These are phyloP conservation scores for Mycena kentingensis DNA, from an alignment of 768 basidiomycete genomes.

Conservation along the genomic window DNA sequence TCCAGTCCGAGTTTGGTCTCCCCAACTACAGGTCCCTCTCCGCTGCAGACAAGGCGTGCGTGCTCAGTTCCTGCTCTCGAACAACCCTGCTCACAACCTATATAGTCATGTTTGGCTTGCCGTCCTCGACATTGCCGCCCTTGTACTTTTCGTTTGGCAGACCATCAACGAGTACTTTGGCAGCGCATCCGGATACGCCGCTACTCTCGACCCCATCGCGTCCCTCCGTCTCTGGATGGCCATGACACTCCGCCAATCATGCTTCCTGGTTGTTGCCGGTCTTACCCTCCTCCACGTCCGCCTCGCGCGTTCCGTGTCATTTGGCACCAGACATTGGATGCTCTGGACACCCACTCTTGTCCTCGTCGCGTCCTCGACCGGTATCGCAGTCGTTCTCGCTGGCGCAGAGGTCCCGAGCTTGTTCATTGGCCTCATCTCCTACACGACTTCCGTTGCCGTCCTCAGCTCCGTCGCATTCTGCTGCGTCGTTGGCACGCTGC, in stretches of 20 bases:
- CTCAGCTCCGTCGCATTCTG: constrained; percentile 56
- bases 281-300: constrained; percentile 72
- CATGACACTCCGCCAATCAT: constrained; percentile 66
- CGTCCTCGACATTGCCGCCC: constrained; percentile 61
- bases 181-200: constrained; percentile 44
- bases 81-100: background rate
- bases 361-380: constrained; percentile 57
- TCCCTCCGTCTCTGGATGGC: constrained; percentile 70
- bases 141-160: constrained; percentile 70
- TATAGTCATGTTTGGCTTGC: constrained; percentile 68
- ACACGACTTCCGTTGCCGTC: constrained; percentile 53
- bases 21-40: constrained; percentile 70
- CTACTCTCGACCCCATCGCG: constrained; percentile 52
- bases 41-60: constrained; percentile 58
- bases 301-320: constrained; percentile 67
- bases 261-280: constrained; percentile 59
- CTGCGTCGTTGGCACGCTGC: constrained; percentile 62
- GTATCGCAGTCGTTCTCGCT: constrained; percentile 59
- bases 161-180: constrained; percentile 52
- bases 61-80: background rate
- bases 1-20: constrained; percentile 74
- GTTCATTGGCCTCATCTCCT: constrained; percentile 63
- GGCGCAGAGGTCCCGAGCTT: constrained; percentile 53
- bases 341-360: constrained; percentile 67
- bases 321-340: constrained; percentile 73